phyloP scores from a whole-genome alignment of 345 rosid species.

The Aquilaria malaccensis region DNA sequence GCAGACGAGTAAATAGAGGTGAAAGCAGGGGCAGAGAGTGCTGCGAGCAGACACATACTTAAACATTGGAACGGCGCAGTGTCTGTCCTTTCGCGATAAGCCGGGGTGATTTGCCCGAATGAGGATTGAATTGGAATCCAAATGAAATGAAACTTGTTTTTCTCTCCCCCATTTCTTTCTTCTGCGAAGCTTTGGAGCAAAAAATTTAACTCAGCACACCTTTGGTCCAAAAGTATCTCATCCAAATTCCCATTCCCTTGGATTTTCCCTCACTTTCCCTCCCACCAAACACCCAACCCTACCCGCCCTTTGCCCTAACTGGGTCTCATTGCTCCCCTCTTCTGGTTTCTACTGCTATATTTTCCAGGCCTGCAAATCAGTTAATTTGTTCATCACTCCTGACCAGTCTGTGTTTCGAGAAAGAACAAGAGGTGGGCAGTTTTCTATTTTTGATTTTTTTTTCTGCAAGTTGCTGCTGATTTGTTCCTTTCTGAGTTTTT shows the following conservation, averaged over 20 bases:
- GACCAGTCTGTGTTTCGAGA: too few species aligned
- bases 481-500: not conserved
- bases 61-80: conserved; percentile 31
- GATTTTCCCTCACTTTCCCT: conserved; percentile 4
- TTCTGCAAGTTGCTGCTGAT: not conserved
- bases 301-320: not conserved
- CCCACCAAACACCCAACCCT: conserved; percentile 10
- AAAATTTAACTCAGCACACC: not conserved
- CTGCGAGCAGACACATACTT: conserved; percentile 8
- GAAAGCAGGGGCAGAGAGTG: conserved; percentile 13
- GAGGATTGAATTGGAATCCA: conserved; percentile 12
- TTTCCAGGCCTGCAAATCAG: too few species aligned
- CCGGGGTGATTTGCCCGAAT: conserved; percentile 31
- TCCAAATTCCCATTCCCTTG: conserved; percentile 12
- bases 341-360: too few species aligned
- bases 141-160: conserved; percentile 6
- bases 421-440: too few species aligned
- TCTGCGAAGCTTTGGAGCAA: conserved; percentile 6
- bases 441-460: not conserved
- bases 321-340: too few species aligned
- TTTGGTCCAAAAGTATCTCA: conserved; percentile 5
- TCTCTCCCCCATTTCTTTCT: not conserved
- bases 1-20: conserved; percentile 9
- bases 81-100: conserved; percentile 43
- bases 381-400: too few species aligned